Evolutionary conservation across 2,329 filamentous ascomycete genomes (phyloP).

Genomic region (Beauveria caledonica): DNA sequence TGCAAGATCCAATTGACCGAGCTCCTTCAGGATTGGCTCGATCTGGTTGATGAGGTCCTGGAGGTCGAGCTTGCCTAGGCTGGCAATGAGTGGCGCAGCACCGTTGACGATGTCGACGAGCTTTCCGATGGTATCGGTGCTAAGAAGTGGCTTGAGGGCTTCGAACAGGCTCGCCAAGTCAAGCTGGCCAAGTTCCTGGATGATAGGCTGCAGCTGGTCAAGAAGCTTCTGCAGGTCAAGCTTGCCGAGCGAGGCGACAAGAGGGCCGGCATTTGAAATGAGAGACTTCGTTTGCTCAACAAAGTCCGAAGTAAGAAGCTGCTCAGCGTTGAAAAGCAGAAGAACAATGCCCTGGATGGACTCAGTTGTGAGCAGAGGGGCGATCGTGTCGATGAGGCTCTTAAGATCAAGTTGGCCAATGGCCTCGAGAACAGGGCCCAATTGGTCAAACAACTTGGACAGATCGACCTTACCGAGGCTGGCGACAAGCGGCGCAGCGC

Average conservation of each 20-base stretch:
- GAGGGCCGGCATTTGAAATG: constrained; percentile 9
- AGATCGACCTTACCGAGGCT: constrained; percentile 12
- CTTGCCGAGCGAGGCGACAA: constrained; percentile 8
- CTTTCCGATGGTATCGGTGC: constrained; percentile 11
- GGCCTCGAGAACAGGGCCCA: constrained; percentile 21
- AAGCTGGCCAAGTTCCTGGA: constrained; percentile 15
- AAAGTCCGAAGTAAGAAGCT: constrained; percentile 11
- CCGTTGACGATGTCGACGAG: neutral
- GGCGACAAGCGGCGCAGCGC: constrained; percentile 10
- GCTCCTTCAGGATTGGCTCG: constrained; percentile 20
- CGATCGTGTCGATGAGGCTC: constrained; percentile 14
- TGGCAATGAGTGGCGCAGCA: constrained; percentile 7
- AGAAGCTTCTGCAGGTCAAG: constrained; percentile 16
- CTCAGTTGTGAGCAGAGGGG: constrained; percentile 11
- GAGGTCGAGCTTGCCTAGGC: constrained; percentile 11
- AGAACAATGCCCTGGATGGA: constrained; percentile 13
- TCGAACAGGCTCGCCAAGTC: constrained; percentile 13
- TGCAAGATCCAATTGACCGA: constrained; percentile 13
- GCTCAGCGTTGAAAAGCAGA: constrained; percentile 13
- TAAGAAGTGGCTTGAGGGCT: constrained; percentile 12
- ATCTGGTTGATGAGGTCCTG: constrained; percentile 18
- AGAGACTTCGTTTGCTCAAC: constrained; percentile 15
- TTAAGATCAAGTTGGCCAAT: constrained; percentile 14
- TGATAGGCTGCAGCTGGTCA: constrained; percentile 20
- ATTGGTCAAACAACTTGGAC: constrained; percentile 16